Evolutionary conservation across 1,284 basidiomycete genomes (phyloP).

Genomic region (Pyrrhoderma noxium): DNA sequence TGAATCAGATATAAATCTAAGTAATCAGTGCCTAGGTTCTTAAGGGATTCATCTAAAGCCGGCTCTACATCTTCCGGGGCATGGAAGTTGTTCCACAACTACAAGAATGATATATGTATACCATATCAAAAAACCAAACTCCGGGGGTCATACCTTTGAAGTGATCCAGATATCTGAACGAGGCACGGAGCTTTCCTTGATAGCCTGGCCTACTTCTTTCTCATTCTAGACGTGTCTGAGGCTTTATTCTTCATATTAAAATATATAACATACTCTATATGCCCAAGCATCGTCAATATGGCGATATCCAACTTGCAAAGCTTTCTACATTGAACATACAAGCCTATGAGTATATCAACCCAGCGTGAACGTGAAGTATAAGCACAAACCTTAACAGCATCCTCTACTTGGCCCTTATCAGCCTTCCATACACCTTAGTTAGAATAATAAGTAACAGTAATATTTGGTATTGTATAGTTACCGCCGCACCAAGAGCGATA

Average conservation of each 20-base stretch:
- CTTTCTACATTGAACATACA: too few relatives aligned
- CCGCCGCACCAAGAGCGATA: conserved; percentile 45
- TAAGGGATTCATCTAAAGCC: conserved; percentile 61
- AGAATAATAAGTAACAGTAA: background rate
- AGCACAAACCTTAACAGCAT: conserved; percentile 50
- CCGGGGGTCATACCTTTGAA: conserved; percentile 20
- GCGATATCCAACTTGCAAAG: conserved; percentile 37
- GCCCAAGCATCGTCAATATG: conserved; percentile 37
- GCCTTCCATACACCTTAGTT: conserved; percentile 55
- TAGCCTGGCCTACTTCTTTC: conserved; percentile 47
- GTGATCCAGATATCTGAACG: conserved; percentile 47
- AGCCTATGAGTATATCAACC: too few relatives aligned
- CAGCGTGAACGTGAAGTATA: too few relatives aligned
- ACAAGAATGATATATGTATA: background rate
- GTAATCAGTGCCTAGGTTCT: conserved; percentile 65
- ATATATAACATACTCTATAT: conserved; percentile 16
- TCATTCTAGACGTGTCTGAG: conserved; percentile 29
- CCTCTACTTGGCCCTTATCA: conserved; percentile 47
- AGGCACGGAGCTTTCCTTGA: conserved; percentile 40
- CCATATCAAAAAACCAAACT: too few relatives aligned
- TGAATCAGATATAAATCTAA: conserved; percentile 79
- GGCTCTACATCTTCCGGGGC: conserved; percentile 60
- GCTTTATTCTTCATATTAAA: background rate
- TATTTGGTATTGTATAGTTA: background rate
- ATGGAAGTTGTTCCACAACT: conserved; percentile 43